These are phyloP conservation scores for Lichtheimia hyalospora DNA, from an alignment of 371 early-diverging fungal species.

Conservation along the genomic window DNA sequence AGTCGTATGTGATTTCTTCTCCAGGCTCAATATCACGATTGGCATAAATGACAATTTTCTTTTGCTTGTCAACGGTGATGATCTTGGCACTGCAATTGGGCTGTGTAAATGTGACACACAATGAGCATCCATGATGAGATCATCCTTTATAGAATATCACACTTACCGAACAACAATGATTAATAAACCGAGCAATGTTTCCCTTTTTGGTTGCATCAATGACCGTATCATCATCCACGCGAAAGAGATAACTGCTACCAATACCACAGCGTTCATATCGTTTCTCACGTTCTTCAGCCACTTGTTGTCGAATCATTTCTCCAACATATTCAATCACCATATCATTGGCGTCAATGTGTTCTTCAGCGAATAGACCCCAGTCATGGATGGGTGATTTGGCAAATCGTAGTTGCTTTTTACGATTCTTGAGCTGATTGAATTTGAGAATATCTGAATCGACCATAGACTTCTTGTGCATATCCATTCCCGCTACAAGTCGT, in stretches of 20 bases:
- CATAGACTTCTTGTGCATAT: conserved; percentile 43
- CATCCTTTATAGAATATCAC: not conserved
- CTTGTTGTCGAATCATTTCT: conserved; percentile 94
- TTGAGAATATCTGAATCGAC: conserved; percentile 72
- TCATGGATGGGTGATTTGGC: conserved; percentile 92
- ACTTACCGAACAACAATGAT: conserved; percentile 94
- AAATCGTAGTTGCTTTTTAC: conserved; percentile 87
- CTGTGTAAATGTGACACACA: conserved; percentile 37
- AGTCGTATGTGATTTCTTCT: conserved; percentile 99
- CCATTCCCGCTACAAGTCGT: conserved; percentile 57
- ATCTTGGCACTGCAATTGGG: conserved; percentile 97
- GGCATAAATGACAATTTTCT: conserved; percentile 94
- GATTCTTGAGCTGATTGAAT: conserved; percentile 87
- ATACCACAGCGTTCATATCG: conserved; percentile 90
- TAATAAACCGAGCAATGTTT: conserved; percentile 97
- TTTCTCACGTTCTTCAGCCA: conserved; percentile 95
- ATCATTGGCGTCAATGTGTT: conserved; percentile 87
- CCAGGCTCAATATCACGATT: conserved; percentile 86
- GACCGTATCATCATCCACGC: conserved; percentile 93
- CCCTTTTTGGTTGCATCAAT: conserved; percentile 99
- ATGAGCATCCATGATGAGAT: not conserved
- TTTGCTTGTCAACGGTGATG: conserved; percentile 82
- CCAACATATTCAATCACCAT: conserved; percentile 99
- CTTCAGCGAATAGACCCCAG: conserved; percentile 95
- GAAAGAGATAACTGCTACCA: conserved; percentile 94